Evolutionary conservation across 306 rosid genomes (phyloP).

Genomic region (Inga oerstediana): DNA sequence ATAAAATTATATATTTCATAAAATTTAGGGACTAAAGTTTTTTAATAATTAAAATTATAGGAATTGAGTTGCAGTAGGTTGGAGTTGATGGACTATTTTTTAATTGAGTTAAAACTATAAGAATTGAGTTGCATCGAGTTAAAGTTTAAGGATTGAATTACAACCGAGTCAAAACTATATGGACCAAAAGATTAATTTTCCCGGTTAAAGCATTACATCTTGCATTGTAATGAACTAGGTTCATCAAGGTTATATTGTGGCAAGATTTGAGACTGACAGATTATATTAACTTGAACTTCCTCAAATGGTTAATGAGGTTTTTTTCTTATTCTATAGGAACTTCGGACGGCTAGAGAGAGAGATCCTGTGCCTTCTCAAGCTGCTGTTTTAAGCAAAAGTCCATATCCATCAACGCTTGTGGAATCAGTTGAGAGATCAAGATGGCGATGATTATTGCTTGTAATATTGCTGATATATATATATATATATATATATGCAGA

Average conservation of each 20-base stretch:
- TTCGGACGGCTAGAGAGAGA: conserved; percentile 64
- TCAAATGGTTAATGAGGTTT: conserved; percentile 10
- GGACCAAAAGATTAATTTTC: too few relatives aligned
- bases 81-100: too few relatives aligned
- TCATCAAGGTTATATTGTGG: background rate
- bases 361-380: conserved; percentile 41
- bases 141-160: too few relatives aligned
- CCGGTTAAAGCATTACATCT: background rate
- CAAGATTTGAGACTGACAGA: background rate
- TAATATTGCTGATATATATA: background rate
- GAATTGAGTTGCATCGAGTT: too few relatives aligned
- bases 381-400: conserved; percentile 42
- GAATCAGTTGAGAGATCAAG: conserved; percentile 47
- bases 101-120: too few relatives aligned
- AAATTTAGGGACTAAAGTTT: too few relatives aligned
- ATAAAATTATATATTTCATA: too few relatives aligned
- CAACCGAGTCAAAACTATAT: too few relatives aligned
- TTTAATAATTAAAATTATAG: too few relatives aligned
- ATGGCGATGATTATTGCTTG: conserved; percentile 50
- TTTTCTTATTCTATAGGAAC: conserved; percentile 57
- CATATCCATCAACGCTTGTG: conserved; percentile 42
- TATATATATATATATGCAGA: background rate
- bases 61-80: too few relatives aligned
- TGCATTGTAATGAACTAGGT: background rate
- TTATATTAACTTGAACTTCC: background rate